phyloP scores from a whole-genome alignment of 1,139 yeast species.

The Suhomyces wounanorum region DNA sequence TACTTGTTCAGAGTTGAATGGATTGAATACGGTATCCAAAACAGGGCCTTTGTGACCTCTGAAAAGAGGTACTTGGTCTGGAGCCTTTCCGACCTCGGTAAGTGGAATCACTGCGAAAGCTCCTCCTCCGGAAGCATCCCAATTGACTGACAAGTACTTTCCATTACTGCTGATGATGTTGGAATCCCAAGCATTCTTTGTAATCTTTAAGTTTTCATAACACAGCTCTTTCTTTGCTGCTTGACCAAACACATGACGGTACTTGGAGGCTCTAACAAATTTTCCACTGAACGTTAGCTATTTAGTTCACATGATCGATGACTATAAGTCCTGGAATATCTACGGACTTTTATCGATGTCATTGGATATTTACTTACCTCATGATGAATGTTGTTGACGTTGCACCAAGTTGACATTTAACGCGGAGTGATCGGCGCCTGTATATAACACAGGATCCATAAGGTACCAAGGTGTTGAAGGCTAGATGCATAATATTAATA shows the following conservation, averaged over 20 bases:
- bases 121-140: slow-evolving; percentile 97
- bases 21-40: slow-evolving; percentile 91
- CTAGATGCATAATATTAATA: neutral
- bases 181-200: slow-evolving; percentile 96
- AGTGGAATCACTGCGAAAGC: slow-evolving; percentile 93
- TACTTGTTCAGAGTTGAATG: slow-evolving; percentile 73
- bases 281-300: slow-evolving; percentile 59
- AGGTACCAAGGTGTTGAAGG: neutral
- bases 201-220: slow-evolving; percentile 82
- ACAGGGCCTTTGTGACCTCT: slow-evolving; percentile 97
- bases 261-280: slow-evolving; percentile 94
- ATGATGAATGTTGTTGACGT: slow-evolving; percentile 8
- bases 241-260: slow-evolving; percentile 95
- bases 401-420: neutral
- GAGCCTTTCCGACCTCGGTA: slow-evolving; percentile 86
- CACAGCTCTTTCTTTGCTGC: slow-evolving; percentile 83
- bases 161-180: slow-evolving; percentile 81
- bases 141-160: slow-evolving; percentile 79
- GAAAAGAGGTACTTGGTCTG: slow-evolving; percentile 89
- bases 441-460: neutral
- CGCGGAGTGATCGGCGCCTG: slow-evolving; percentile 2
- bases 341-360: neutral
- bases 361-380: slow-evolving; percentile 4
- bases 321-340: neutral
- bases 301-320: neutral